Base-by-base conservation (phyloP, 345 rosid genomes). In the Abelmoschus esculentus region DNA sequence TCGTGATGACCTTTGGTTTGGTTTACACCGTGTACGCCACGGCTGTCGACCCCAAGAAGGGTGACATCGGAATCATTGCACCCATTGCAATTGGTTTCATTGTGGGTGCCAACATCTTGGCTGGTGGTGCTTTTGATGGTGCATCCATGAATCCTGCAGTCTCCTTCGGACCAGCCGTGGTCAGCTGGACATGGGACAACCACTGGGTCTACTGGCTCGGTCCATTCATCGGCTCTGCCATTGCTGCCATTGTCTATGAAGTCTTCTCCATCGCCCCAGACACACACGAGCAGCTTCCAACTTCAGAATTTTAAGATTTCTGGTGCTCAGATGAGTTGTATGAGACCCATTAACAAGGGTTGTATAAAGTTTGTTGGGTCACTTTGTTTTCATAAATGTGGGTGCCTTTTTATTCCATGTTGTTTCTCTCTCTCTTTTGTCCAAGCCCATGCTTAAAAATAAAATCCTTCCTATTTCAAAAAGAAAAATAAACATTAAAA, bases 201-300 rank as follows among this genome's bases (percentile, higher is more conserved):
- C 97, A 93, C 79, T 89, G 98, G 97, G 89, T 90, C 70, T 93
- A 90, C 83, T 93, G 98, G 97, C 83, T 85, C 6, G 98, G 98
- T 34, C 97, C 98, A 2, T 80, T 93, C 63, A 5, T 86, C 4
- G 98, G 98, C 1, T 76, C 91, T 31, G 91, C 85, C 19, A 79
- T 90, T 31, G 98, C 98, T 3, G 96, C 90, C 12, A 46, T 82
- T 0, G 83, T 87, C 29, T 92, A 92, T 64, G 84, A 88, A 36
- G 29, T 80, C 60, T 61, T 87, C 81, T 87, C 90, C 86, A 83
- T 88, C 34, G 52, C 66, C 66, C 79, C 79, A 54, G 67, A 59
- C 84, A 79, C 85, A 0, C 89, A 92, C 29, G 91, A 86, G 72
- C 87, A 81, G 72, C 90, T 92, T 61, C 91, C 96, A 34, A 47